phyloP scores from a whole-genome alignment of 192 early-diverging fungal genomes.

The Backusella luteola region DNA sequence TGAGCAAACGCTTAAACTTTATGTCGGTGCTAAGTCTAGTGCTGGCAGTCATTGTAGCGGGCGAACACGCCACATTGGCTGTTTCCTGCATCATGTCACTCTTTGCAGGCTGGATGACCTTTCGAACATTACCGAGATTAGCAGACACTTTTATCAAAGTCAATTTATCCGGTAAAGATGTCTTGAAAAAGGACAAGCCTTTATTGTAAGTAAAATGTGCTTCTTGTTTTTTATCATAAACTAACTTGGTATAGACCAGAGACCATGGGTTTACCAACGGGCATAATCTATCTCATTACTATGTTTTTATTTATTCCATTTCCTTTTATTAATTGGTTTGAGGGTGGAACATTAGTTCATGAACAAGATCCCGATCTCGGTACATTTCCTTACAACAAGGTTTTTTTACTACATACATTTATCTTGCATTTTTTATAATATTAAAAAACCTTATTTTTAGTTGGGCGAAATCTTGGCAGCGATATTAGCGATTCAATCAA shows the following conservation, averaged over 20 bases:
- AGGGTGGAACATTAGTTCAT: slow-evolving; percentile 30
- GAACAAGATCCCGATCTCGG: slow-evolving; percentile 40
- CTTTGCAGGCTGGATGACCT: slow-evolving; percentile 72
- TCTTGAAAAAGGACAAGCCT: slow-evolving; percentile 72
- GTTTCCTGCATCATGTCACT: slow-evolving; percentile 68
- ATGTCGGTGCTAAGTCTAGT: neutral
- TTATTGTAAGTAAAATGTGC: slow-evolving; percentile 55
- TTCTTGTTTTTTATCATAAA: neutral
- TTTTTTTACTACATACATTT: slow-evolving; percentile 24
- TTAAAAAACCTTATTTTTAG: slow-evolving; percentile 33
- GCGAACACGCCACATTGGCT: slow-evolving; percentile 1
- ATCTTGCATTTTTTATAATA: neutral
- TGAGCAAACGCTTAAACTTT: neutral
- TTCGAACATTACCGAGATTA: slow-evolving; percentile 65
- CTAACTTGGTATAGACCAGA: slow-evolving; percentile 66
- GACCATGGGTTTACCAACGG: slow-evolving; percentile 89
- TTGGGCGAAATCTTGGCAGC: slow-evolving; percentile 92
- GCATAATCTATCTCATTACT: slow-evolving; percentile 81
- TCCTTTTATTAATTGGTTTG: slow-evolving; percentile 87
- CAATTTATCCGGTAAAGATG: slow-evolving; percentile 76
- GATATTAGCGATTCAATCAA: slow-evolving; percentile 87
- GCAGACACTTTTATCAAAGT: slow-evolving; percentile 71
- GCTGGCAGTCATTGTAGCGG: neutral
- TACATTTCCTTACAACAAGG: slow-evolving; percentile 75
- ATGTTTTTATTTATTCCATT: slow-evolving; percentile 94